These are phyloP conservation scores for Candida parachauliodes DNA, from an alignment of 805 yeast genomes.

Conservation along the genomic window DNA sequence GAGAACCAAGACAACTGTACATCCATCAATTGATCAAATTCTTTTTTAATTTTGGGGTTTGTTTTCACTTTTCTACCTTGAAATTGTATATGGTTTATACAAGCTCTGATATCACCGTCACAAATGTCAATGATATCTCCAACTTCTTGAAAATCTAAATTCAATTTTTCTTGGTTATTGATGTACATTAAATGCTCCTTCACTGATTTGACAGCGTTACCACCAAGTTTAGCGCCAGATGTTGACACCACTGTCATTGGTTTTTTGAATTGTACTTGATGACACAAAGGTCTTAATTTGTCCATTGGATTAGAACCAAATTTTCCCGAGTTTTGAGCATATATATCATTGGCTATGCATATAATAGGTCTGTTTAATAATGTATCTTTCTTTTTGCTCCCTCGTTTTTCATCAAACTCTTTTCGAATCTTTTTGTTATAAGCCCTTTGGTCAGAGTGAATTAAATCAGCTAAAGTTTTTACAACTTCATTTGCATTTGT, in stretches of 20 bases:
- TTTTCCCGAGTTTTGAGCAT: slow-evolving; percentile 39
- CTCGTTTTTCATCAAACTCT: slow-evolving; percentile 17
- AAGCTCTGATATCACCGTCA: slow-evolving; percentile 81
- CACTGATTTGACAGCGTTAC: slow-evolving; percentile 33
- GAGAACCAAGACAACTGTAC: slow-evolving; percentile 62
- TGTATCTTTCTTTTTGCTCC: slow-evolving; percentile 34
- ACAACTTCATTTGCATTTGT: slow-evolving; percentile 36
- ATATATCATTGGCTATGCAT: slow-evolving; percentile 87
- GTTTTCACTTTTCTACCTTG: slow-evolving; percentile 18
- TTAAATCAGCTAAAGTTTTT: slow-evolving; percentile 53
- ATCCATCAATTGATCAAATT: slow-evolving; percentile 46
- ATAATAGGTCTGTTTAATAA: slow-evolving; percentile 75
- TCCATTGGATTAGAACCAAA: slow-evolving; percentile 56
- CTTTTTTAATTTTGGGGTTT: slow-evolving; percentile 2
- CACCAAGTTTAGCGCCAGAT: slow-evolving; percentile 38
- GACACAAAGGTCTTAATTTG: slow-evolving; percentile 68
- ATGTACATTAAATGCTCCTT: slow-evolving; percentile 45
- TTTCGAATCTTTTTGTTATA: slow-evolving; percentile 24
- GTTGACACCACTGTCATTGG: slow-evolving; percentile 47
- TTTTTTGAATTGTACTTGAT: slow-evolving; percentile 61
- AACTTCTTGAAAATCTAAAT: slow-evolving; percentile 46
- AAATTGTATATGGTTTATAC: slow-evolving; percentile 81
- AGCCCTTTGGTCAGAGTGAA: slow-evolving; percentile 56
- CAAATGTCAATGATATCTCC: slow-evolving; percentile 65
- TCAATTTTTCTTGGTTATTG: slow-evolving; percentile 50